phyloP scores from a whole-genome alignment of 164 flowering plant species.

The Magnolia changhungtana region DNA sequence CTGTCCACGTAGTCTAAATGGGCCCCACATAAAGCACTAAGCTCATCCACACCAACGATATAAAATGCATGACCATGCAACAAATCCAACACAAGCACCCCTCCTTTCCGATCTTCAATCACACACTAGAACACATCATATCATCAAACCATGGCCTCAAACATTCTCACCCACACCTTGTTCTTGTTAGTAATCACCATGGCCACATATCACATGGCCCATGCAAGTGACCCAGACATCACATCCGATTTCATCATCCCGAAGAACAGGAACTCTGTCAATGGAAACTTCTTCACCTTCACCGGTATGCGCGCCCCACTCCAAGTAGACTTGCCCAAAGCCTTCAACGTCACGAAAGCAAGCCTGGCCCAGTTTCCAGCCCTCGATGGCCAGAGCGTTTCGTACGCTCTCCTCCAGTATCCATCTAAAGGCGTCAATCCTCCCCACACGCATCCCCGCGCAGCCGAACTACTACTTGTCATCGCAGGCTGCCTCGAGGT shows the following conservation, averaged over 20 bases:
- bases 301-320: slow-evolving; percentile 20
- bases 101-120: background rate
- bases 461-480: slow-evolving; percentile 35
- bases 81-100: background rate
- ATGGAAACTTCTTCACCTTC: slow-evolving; percentile 28
- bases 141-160: slow-evolving; percentile 7
- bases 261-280: background rate
- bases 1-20: background rate
- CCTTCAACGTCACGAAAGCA: slow-evolving; percentile 28
- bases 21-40: background rate
- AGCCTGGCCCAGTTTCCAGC: slow-evolving; percentile 30
- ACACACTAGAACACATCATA: background rate
- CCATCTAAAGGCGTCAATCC: slow-evolving; percentile 26
- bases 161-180: background rate
- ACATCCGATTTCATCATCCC: slow-evolving; percentile 22
- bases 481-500: slow-evolving; percentile 23
- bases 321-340: background rate
- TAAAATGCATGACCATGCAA: background rate
- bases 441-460: slow-evolving; percentile 35
- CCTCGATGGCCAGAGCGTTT: slow-evolving; percentile 33
- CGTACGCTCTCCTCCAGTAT: slow-evolving; percentile 23
- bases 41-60: background rate
- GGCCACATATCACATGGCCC: slow-evolving; percentile 6
- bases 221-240: slow-evolving; percentile 28
- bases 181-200: slow-evolving; percentile 14